Conservation (phyloP, 257 asterid genomes). For the Orobanche coerulescens region DNA sequence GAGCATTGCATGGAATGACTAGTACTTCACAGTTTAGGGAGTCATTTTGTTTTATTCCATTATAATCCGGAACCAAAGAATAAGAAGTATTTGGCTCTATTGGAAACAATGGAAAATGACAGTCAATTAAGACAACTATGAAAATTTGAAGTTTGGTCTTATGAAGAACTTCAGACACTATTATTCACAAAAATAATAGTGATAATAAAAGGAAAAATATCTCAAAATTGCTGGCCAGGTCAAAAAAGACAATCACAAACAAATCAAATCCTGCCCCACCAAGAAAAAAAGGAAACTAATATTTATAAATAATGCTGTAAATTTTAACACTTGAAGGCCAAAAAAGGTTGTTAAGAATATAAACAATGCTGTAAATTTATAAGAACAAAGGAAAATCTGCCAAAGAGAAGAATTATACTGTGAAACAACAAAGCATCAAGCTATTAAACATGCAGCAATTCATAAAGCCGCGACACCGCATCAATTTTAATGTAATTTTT, state of each 20-base stretch:
- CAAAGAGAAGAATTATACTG: background rate
- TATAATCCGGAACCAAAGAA: no score
- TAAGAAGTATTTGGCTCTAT: no score
- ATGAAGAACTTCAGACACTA: constrained; percentile 3
- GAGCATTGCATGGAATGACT: no score
- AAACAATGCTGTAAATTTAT: background rate
- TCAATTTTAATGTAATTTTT: background rate
- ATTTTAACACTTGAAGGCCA: no score
- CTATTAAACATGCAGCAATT: background rate
- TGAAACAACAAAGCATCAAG: no score
- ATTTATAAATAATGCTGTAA: background rate
- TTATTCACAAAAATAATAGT: background rate
- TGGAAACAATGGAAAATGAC: no score
- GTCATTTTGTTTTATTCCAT: no score
- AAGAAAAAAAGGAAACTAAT: background rate
- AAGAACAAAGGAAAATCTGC: background rate
- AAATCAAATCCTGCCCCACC: constrained; percentile 3
- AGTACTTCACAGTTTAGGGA: no score
- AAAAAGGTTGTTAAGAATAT: background rate
- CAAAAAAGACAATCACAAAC: constrained; percentile 22
- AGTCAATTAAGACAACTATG: constrained; percentile 5
- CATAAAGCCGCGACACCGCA: background rate
- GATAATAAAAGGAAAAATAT: no score
- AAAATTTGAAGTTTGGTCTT: constrained; percentile 6
- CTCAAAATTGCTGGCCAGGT: constrained; percentile 28